A percentile compares a stretch with the other conserved stretches of the same genome.
These are phyloP conservation scores for Pichia exigua DNA, from an alignment of 805 yeast genomes.

Conservation along the genomic window DNA sequence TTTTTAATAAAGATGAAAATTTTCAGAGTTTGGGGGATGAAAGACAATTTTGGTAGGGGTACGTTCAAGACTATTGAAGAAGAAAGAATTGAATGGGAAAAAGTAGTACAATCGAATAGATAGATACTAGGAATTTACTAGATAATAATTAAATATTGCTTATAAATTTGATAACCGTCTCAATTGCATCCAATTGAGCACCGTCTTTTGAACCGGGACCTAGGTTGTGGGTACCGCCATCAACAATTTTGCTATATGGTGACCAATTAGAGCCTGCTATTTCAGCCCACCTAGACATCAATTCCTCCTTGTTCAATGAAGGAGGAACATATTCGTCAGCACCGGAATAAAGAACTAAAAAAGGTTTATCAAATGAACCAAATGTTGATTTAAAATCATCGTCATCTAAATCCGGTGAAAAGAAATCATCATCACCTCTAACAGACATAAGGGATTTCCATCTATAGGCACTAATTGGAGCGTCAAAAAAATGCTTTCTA, in stretches of 20 bases:
- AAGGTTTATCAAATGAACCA: constrained; percentile 42
- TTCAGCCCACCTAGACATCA: constrained; percentile 44
- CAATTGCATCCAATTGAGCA: constrained; percentile 11
- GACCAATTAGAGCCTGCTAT: constrained; percentile 45
- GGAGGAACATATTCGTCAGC: constrained; percentile 58
- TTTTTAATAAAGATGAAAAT: constrained; percentile 57
- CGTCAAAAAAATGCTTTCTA: constrained; percentile 36
- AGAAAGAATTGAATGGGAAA: constrained; percentile 23
- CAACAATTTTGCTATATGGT: constrained; percentile 41
- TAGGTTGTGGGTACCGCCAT: constrained; percentile 53
- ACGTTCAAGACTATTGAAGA: constrained; percentile 11
- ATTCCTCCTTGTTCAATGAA: constrained; percentile 36
- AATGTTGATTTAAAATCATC: constrained; percentile 40
- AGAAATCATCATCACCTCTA: constrained; percentile 75
- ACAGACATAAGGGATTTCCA: constrained; percentile 53
- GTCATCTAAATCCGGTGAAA: constrained; percentile 46
- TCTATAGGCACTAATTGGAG: constrained; percentile 63
- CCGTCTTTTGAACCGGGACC: constrained; percentile 31
- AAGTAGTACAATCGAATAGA: background rate
- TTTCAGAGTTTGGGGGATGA: constrained; percentile 42
- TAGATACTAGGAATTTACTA: constrained; percentile 1
- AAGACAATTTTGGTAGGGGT: constrained; percentile 42
- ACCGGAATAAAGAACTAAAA: constrained; percentile 51
- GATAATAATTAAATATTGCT: background rate
- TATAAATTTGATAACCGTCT: constrained; percentile 12